Evolutionary conservation across 139 green algal genomes (phyloP), one percentile per base, ranked within the genome.

Genomic region (Volvox africanus): DNA sequence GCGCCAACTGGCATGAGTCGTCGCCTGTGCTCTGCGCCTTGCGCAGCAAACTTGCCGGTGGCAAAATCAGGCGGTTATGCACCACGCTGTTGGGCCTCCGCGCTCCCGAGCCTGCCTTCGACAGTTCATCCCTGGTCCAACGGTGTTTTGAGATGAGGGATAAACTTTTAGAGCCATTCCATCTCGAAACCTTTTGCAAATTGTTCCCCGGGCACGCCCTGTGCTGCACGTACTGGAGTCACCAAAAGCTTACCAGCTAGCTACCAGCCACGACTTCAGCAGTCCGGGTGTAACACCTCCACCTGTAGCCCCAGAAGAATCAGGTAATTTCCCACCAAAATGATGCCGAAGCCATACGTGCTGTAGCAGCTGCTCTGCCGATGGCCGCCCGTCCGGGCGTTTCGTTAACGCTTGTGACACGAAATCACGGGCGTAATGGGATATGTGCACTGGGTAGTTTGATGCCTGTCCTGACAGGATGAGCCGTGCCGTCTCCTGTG

Each of bases 361-460:
- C 61, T 93, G 65, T 82, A 97, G 93, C 83, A 97, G 91, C 61
- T 95, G 71, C 19, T 87, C 86, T 21, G 96, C 96, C 13, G 91
- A 91, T 13, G 95, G 95, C 21, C 96, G 91, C 65, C 92, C 67
- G 13, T 78, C 12, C 0, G 93, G 91, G 44, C 88, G 36, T 30
- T 94, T 96, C 0, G 91, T 90, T 12, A 98, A 93, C 88, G 97
- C 97, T 81, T 79, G 62, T 21, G 77, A 69, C 55, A 98, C 89
- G 67, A 98, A 95, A 82, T 92, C 86, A 0, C 92, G 69, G 69
- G 92, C 95, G 71, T 89, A 90, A 22, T 87, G 82, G 12, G 91
- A 81, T 61, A 94, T 88, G 68, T 90, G 86, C 81, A 79, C 71
- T 5, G 93, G 91, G 30, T 88, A 89, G 61, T 68, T 44, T 21